Evolutionary conservation across 148 eudicot species (phyloP).

Genomic region (Chenopodium quinoa): DNA sequence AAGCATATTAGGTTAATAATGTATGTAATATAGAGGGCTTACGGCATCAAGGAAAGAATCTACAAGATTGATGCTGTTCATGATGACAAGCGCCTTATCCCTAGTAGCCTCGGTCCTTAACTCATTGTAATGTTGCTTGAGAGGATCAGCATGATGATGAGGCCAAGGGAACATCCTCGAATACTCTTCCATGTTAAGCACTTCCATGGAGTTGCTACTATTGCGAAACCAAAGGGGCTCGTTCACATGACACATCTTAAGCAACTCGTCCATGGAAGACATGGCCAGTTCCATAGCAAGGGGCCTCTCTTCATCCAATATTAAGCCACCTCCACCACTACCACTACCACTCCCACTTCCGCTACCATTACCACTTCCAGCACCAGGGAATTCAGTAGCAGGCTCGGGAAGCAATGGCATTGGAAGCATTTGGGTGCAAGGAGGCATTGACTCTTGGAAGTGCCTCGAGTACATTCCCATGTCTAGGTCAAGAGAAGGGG

Average conservation of each 20-base stretch:
- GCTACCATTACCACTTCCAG: constrained; percentile 11
- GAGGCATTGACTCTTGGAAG: constrained; percentile 49
- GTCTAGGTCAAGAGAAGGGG: constrained; percentile 77
- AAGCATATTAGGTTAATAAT: background rate
- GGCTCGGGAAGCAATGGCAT: constrained; percentile 50
- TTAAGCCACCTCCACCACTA: constrained; percentile 23
- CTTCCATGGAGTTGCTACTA: constrained; percentile 31
- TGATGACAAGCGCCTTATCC: constrained; percentile 68
- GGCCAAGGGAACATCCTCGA: constrained; percentile 67
- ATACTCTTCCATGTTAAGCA: constrained; percentile 78
- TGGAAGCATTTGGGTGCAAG: constrained; percentile 45
- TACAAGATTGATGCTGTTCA: constrained; percentile 89
- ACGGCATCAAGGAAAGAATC: constrained; percentile 91
- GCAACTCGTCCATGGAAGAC: constrained; percentile 65
- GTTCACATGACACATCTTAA: constrained; percentile 54
- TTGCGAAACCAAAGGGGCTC: constrained; percentile 75
- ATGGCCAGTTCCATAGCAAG: constrained; percentile 72
- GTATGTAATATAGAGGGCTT: constrained; percentile 20
- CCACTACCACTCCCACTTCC: constrained; percentile 15
- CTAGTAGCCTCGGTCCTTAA: constrained; percentile 71
- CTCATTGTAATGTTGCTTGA: constrained; percentile 38
- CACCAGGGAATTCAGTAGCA: constrained; percentile 35
- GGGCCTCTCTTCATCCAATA: constrained; percentile 73
- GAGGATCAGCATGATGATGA: constrained; percentile 16
- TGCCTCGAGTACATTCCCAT: constrained; percentile 69